Evolutionary conservation across 2,329 filamentous ascomycete species (phyloP).

Genomic region (Gaeumannomyces tritici): DNA sequence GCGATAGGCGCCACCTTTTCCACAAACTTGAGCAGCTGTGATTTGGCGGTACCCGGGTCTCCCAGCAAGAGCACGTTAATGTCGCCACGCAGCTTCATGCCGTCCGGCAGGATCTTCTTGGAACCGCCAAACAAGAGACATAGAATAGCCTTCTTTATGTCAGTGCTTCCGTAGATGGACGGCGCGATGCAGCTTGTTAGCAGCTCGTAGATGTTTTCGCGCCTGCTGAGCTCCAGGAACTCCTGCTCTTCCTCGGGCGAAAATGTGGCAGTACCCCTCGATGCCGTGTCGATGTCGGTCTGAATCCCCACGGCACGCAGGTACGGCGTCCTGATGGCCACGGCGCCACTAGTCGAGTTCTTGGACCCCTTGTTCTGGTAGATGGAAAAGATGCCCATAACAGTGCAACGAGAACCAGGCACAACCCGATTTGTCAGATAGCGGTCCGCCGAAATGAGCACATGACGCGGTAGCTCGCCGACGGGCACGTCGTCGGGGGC

Average conservation of each 20-base stretch:
- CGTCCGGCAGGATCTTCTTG: conserved; percentile 95
- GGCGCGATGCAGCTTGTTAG: conserved; percentile 92
- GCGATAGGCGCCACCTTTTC: conserved; percentile 94
- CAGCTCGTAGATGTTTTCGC: conserved; percentile 83
- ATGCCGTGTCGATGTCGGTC: conserved; percentile 79
- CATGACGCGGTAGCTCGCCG: conserved; percentile 88
- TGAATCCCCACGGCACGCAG: conserved; percentile 87
- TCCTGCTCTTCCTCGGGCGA: conserved; percentile 96
- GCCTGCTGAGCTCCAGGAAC: conserved; percentile 80
- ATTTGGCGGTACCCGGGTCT: conserved; percentile 97
- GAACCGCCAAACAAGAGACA: conserved; percentile 90
- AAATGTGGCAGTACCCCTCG: conserved; percentile 76
- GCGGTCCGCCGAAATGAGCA: conserved; percentile 90
- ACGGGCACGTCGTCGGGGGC: conserved; percentile 96
- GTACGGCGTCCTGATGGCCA: conserved; percentile 93
- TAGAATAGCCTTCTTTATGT: conserved; percentile 96
- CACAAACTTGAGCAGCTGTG: conserved; percentile 92
- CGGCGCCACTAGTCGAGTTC: conserved; percentile 66
- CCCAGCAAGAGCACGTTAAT: conserved; percentile 96
- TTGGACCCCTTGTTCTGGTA: conserved; percentile 89
- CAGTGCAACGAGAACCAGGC: conserved; percentile 84
- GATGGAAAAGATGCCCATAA: conserved; percentile 97
- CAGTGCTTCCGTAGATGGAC: conserved; percentile 89
- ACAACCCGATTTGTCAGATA: conserved; percentile 95
- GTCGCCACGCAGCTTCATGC: conserved; percentile 94